These are phyloP conservation scores for Aspergillus pseudotamarii DNA, from an alignment of 2,329 filamentous ascomycete genomes.

Conservation along the genomic window DNA sequence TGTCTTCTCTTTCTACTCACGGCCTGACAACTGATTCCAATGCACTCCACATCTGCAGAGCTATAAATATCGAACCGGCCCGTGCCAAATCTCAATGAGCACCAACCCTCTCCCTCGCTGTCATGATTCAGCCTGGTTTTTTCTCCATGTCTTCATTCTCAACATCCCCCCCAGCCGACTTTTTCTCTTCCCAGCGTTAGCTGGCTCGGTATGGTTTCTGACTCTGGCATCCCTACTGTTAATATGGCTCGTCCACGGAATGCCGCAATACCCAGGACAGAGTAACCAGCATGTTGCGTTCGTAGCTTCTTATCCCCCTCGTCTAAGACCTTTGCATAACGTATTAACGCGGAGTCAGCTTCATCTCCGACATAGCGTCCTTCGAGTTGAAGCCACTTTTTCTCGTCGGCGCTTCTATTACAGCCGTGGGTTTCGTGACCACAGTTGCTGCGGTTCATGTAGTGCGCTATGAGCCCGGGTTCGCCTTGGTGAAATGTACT, in stretches of 20 bases:
- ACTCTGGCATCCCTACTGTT: conserved; percentile 22
- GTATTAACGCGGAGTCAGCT: conserved; percentile 13
- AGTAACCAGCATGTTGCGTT: conserved; percentile 22
- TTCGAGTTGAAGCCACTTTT: conserved; percentile 28
- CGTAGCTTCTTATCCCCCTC: background rate
- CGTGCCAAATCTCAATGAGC: conserved; percentile 3
- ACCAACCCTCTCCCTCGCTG: conserved; percentile 12
- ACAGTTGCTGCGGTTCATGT: conserved; percentile 26
- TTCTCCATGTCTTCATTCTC: conserved; percentile 22
- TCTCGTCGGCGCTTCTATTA: conserved; percentile 23
- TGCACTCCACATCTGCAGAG: background rate
- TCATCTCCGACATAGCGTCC: conserved; percentile 27
- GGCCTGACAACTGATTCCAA: background rate
- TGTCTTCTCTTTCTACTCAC: background rate
- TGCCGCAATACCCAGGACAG: conserved; percentile 24
- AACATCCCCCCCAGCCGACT: conserved; percentile 26
- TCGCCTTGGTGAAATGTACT: conserved; percentile 16
- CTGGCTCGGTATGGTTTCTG: conserved; percentile 24
- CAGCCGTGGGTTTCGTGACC: conserved; percentile 23
- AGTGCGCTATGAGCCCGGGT: conserved; percentile 26
- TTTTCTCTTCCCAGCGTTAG: conserved; percentile 21
- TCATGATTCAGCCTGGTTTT: conserved; percentile 21
- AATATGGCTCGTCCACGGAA: conserved; percentile 23
- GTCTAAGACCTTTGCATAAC: background rate
- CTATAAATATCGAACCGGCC: background rate